Conservation (phyloP, 352 stramenopile species). For the Globisporangium sylvaticum region DNA sequence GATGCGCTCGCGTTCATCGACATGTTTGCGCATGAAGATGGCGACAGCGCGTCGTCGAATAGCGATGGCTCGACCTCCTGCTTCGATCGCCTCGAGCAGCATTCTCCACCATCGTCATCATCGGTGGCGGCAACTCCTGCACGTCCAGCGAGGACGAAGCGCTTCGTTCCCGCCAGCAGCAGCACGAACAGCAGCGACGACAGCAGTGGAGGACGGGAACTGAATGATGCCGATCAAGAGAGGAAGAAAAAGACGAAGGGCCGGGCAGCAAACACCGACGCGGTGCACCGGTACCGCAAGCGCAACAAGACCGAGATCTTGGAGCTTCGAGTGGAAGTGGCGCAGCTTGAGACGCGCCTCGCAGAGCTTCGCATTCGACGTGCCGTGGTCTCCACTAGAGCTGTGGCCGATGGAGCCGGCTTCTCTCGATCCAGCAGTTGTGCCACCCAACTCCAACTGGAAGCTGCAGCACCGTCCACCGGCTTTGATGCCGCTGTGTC, state of each 20-base stretch:
- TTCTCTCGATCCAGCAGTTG: background rate
- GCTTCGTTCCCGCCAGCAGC: too few relatives aligned
- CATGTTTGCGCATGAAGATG: background rate
- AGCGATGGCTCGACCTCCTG: background rate
- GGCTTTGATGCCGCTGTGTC: background rate
- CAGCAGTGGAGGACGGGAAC: background rate
- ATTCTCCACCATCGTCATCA: background rate
- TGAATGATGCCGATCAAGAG: too few relatives aligned
- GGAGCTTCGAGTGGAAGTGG: background rate
- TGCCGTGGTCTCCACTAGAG: background rate
- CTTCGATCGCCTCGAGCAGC: background rate
- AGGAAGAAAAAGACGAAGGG: background rate
- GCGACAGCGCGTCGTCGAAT: background rate
- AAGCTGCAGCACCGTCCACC: background rate
- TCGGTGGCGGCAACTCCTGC: too few relatives aligned
- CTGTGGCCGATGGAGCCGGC: background rate
- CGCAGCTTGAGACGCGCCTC: background rate
- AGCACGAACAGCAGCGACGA: background rate
- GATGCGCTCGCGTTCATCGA: constrained; percentile 22
- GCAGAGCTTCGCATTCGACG: background rate
- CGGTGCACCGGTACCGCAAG: constrained; percentile 8
- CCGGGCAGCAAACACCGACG: background rate
- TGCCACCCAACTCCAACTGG: background rate
- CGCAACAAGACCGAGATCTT: constrained; percentile 7
- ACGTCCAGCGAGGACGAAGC: background rate